A percentile compares a stretch with the other conserved stretches of the same genome.
phyloP scores from a whole-genome alignment of 176 grass and related monocot species.

The Panicum miliaceum region DNA sequence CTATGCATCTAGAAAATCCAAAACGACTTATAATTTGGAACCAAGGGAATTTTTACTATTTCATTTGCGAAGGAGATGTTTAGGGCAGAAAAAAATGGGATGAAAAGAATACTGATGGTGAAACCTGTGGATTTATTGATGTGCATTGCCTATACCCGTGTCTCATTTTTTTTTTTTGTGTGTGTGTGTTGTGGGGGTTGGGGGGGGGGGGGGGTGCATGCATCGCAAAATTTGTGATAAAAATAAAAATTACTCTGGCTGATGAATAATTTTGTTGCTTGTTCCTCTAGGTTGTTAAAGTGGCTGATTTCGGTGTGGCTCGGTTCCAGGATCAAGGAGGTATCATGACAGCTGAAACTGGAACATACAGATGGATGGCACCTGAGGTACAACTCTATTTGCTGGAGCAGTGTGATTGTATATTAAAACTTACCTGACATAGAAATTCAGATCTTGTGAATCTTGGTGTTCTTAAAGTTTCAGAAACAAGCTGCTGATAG shows the following conservation, averaged over 20 bases:
- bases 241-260: background rate
- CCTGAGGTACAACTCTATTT: constrained; percentile 74
- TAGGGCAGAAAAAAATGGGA: constrained; percentile 5
- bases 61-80: constrained; percentile 10
- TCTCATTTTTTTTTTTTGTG: background rate
- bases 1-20: too few species aligned
- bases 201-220: background rate
- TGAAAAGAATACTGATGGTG: background rate
- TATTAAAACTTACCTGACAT: constrained; percentile 12
- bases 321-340: constrained; percentile 92
- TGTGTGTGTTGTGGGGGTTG: too few species aligned
- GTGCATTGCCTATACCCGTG: constrained; percentile 15
- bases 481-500: constrained; percentile 1
- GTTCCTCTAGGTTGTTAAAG: constrained; percentile 81
- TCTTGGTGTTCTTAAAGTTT: background rate
- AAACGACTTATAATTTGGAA: too few species aligned
- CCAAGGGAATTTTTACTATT: background rate
- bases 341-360: constrained; percentile 98
- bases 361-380: constrained; percentile 99
- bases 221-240: background rate
- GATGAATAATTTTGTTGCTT: constrained; percentile 31
- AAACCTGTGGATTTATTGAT: constrained; percentile 5
- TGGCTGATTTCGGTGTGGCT: constrained; percentile 98
- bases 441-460: constrained; percentile 1
- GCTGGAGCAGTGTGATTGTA: constrained; percentile 17